Base-by-base conservation (phyloP, 306 rosid species). In the Prinsepia uniflora region DNA sequence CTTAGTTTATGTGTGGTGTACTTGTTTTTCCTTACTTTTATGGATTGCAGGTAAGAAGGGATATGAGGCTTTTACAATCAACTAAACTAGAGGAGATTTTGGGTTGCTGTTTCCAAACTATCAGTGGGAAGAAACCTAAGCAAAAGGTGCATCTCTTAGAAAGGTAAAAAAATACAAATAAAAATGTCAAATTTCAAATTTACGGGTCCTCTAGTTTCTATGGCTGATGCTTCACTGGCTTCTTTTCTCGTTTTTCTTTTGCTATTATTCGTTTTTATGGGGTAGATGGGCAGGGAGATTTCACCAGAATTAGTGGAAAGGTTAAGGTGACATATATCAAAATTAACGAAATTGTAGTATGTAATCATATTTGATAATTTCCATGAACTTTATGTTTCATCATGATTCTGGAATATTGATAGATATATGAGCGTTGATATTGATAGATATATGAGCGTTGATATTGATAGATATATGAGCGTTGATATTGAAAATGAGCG, bases 121-220 rank as follows among this genome's bases (percentile, higher is more conserved):
- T 90, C 67, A 76, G 75, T 18, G 97, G 85, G 66, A 90, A 86
- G 71, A 89, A 79, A 68, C 92, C 97, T 12, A 89, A 86, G 69
- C 95, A 90, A 80, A 94, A 86, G 75, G 71, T 87, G 72, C 90
- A 83, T 82, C 87, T 90, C 59, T 78, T 94, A 75, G 92, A 90
- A 76, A 89, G 96, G 97, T 88, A 65, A 59, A 73, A 12, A 4
- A 40, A 24, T 24, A 24, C 0, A 30, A 30, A 30, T 30, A 30
- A 30, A 30, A 30, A 30, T 30, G 36, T 22, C 41, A 20, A 39
- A 18, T 60, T 18, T 70, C 18, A 14, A 46, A 5, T 47, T 30
- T 39, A 10, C 1, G 15, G 20, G 19, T 57, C 44, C 9, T 69
- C 0, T 4, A 8, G 24, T 22, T 53, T 13, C 6, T 5, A 39